These are phyloP conservation scores for Aspergillus puulaauensis DNA, from an alignment of 2,329 filamentous ascomycete genomes.

Conservation along the genomic window DNA sequence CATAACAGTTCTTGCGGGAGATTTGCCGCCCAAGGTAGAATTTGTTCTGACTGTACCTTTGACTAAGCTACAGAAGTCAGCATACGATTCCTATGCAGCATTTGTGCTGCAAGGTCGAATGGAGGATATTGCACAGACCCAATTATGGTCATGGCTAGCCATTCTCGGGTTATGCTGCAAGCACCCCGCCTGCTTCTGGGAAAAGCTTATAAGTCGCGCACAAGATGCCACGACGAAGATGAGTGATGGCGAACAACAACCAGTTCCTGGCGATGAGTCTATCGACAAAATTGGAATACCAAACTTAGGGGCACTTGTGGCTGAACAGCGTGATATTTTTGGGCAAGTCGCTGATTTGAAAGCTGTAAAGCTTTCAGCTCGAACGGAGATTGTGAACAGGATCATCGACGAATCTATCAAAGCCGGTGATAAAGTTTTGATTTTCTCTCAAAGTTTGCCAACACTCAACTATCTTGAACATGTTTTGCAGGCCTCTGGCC, in stretches of 20 bases:
- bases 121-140: conserved; percentile 39
- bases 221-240: conserved; percentile 18
- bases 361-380: conserved; percentile 61
- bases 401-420: conserved; percentile 67
- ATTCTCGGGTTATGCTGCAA: conserved; percentile 57
- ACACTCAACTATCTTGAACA: conserved; percentile 69
- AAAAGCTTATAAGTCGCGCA: conserved; percentile 48
- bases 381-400: conserved; percentile 63
- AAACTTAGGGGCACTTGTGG: conserved; percentile 30
- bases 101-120: conserved; percentile 33
- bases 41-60: conserved; percentile 76
- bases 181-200: conserved; percentile 55
- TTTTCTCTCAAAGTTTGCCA: conserved; percentile 73
- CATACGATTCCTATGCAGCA: conserved; percentile 60
- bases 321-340: conserved; percentile 32
- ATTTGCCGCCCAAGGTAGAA: conserved; percentile 74
- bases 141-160: conserved; percentile 56
- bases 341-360: conserved; percentile 34
- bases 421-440: conserved; percentile 69
- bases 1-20: conserved; percentile 64
- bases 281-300: conserved; percentile 41
- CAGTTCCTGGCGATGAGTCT: conserved; percentile 25
- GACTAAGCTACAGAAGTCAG: conserved; percentile 61
- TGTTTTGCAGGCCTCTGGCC: conserved; percentile 52
- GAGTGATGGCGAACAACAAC: conserved; percentile 16